Evolutionary conservation across 148 eudicot genomes (phyloP).

Genomic region (Rhododendron vialii): DNA sequence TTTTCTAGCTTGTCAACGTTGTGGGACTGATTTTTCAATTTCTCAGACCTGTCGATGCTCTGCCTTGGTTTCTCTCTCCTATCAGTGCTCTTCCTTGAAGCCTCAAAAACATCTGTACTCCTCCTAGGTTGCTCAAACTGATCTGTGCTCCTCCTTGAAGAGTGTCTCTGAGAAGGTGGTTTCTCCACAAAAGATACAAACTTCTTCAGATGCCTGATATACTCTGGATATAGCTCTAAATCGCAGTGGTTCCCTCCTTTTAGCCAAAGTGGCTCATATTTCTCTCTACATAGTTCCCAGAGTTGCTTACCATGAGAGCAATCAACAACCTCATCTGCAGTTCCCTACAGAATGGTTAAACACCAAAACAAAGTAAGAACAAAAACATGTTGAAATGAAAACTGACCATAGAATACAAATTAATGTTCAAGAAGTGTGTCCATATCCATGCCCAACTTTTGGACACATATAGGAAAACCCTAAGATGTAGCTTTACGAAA

Average conservation of each 20-base stretch:
- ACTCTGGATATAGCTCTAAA: conserved; percentile 65
- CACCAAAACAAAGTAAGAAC: background rate
- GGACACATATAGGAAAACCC: too few species aligned
- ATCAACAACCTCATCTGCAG: conserved; percentile 68
- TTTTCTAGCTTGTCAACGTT: conserved; percentile 43
- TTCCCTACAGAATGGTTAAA: conserved; percentile 39
- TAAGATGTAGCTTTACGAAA: too few species aligned
- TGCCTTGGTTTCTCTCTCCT: conserved; percentile 58
- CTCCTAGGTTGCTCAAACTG: conserved; percentile 52
- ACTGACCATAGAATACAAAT: background rate
- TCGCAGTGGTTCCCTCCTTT: conserved; percentile 67
- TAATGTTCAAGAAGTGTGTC: too few species aligned
- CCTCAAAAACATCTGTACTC: conserved; percentile 48
- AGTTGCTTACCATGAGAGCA: conserved; percentile 69
- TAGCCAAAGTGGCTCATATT: conserved; percentile 69
- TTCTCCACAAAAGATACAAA: conserved; percentile 50
- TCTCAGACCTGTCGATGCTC: conserved; percentile 40
- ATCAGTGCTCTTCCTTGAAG: conserved; percentile 61
- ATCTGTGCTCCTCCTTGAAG: conserved; percentile 48
- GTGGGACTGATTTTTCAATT: conserved; percentile 27
- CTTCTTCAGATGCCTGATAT: conserved; percentile 58
- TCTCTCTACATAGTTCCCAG: conserved; percentile 66
- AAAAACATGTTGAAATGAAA: background rate
- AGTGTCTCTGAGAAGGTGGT: conserved; percentile 44
- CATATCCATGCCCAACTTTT: too few species aligned